Evolutionary conservation across 2,329 filamentous ascomycete genomes (phyloP), one percentile per base, ranked within the genome.

Genomic region (Fusarium fracticaudum): DNA sequence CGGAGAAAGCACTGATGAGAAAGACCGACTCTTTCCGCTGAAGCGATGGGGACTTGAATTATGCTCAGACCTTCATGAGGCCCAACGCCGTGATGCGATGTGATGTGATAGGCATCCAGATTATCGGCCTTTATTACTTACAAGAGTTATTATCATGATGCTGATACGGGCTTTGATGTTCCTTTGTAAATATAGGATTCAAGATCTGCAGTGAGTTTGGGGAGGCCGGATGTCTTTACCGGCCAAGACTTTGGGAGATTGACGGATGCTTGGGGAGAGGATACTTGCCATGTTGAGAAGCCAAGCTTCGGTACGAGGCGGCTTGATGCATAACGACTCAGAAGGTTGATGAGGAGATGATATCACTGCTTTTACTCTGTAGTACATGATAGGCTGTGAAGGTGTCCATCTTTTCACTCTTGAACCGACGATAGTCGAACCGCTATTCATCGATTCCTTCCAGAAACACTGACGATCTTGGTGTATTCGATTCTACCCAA

Each of bases 1-100:
- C 73, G 75, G 76, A 78, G 64, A 66, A 63, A 70, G 69, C 60
- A 59, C 65, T 74, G 73, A 64, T 62, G 47, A 54, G 44, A 71
- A 69, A 73, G 63, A 75, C 69, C 76, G 76, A 74, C 71, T 63
- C 60, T 67, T 68, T 74, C 62, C 70, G 65, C 59, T 51, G 41
- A 68, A 65, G 61, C 38, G 44, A 33, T n/a, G 55, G 54, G 15
- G n/a, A 26, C 54, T 31, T 33, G 54, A 45, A 8, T 48, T 37
- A 59, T 59, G 60, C 44, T 59, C 53, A 57, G 60, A 59, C 50
- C 60, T 15, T 62, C 51, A 40, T 67, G 60, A 65, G 68, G 47
- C 50, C 58, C 64, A n/a, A 26, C 41, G 53, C 31, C 26, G 58
- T 67, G 70, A 67, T 64, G 53, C 6, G 33, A 14, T 35, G 33